Percentiles rank a stretch among this genome's conserved stretches.
Evolutionary conservation across 2,329 filamentous ascomycete species (phyloP).

Genomic region (Colletotrichum sidae): DNA sequence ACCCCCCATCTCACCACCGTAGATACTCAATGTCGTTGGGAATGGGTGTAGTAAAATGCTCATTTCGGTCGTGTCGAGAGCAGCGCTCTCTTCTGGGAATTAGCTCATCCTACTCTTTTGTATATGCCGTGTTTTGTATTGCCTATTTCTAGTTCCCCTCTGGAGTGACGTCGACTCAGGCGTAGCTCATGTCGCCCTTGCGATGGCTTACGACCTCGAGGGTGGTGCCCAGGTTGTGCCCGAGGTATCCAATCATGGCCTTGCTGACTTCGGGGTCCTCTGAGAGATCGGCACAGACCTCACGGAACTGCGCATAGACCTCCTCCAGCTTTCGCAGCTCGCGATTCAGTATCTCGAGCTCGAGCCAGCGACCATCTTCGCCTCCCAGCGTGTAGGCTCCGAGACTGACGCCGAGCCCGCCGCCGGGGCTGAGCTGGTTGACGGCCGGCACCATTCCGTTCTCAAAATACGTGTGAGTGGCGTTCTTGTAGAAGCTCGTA

Average conservation of each 20-base stretch:
- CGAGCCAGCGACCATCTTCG: conserved; percentile 60
- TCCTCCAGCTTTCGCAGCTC: conserved; percentile 61
- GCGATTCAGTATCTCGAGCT: conserved; percentile 60
- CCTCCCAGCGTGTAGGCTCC: conserved; percentile 58
- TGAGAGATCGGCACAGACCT: conserved; percentile 53
- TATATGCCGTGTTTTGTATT: neutral
- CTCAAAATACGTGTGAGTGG: conserved; percentile 54
- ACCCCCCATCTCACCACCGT: neutral
- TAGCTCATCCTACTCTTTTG: conserved; percentile 3
- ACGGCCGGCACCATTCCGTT: conserved; percentile 35
- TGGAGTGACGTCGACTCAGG: conserved; percentile 29
- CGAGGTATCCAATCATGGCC: conserved; percentile 59
- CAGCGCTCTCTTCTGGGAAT: neutral
- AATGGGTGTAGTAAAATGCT: conserved; percentile 24
- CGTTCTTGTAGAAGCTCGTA: conserved; percentile 58
- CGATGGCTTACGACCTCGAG: conserved; percentile 55
- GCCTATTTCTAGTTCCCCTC: neutral
- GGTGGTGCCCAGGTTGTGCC: conserved; percentile 55
- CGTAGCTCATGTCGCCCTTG: conserved; percentile 47
- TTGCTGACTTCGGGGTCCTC: conserved; percentile 57
- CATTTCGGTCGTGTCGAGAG: conserved; percentile 28
- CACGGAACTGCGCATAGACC: conserved; percentile 57
- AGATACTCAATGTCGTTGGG: conserved; percentile 15
- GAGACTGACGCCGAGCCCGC: conserved; percentile 52
- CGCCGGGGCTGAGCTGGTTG: conserved; percentile 36